Base-by-base conservation (phyloP, 139 green algal species). In the Chlorella vulgaris region DNA sequence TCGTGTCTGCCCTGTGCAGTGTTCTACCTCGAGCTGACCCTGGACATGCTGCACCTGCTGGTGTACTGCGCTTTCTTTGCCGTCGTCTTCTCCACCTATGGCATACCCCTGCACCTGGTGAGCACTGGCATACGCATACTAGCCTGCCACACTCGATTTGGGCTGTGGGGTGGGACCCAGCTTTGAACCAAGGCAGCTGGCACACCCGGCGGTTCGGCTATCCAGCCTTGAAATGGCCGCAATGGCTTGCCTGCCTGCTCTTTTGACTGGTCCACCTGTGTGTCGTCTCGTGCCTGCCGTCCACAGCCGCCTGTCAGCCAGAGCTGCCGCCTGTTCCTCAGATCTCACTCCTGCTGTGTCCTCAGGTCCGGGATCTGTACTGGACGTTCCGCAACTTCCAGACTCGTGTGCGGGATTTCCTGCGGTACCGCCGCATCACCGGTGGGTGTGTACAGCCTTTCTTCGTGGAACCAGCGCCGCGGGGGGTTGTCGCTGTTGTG, bases 1-100 rank as follows among this genome's bases (percentile, higher is more conserved):
- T 26, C 31, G 38, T 58, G 29, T 29, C 71, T 90, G 82, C 93
- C 15, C 15, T 10, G 15, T 58, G 47, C 92, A 75, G 93, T 98
- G 24, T 98, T 99, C 87, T 99, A 99, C 89, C 86, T 99, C 69
- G 95, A 99, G 83, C 94, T 99, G 28, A 80, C 98, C 38, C 94
- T 92, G 28, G 97, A 99, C 88, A 80, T 99, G 82, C 83, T 99
- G 76, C 96, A 99, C 86, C 92, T 99, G 15, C 94, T 95, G 69
- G 95, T 98, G 65, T 99, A 99, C 89, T 58, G 92, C 61, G 87
- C 94, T 66, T 99, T 99, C 92, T 99, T 99, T 84, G 71, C 93
- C 58, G 97, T 98, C 61, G 94, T 99, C 19, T 98, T 99, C 80
- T 91, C 89, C 50, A 92, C 97, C 81, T 98, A 99, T 87, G 96